Conservation (phyloP, 129 eudicot genomes). For the Heracleum sosnowskyi region DNA sequence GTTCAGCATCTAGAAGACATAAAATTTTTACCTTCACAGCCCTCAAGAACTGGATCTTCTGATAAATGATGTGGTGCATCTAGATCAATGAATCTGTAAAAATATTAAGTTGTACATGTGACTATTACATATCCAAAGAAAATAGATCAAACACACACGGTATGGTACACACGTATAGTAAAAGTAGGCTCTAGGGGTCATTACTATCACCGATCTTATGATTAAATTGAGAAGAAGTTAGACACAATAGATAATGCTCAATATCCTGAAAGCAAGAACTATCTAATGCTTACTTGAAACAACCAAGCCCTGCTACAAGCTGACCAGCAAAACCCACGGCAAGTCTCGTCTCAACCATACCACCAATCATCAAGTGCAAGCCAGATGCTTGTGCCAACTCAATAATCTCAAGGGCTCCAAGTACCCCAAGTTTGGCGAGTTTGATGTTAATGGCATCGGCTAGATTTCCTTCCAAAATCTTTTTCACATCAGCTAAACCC, state of each 20-base stretch:
- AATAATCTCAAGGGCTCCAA: slow-evolving; percentile 32
- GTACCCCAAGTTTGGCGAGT: slow-evolving; percentile 79
- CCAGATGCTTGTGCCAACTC: slow-evolving; percentile 63
- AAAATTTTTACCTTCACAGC: slow-evolving; percentile 66
- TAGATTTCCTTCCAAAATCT: slow-evolving; percentile 48
- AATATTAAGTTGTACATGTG: background rate
- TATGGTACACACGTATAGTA: too few species aligned
- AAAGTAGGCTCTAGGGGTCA: background rate
- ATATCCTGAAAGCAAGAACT: background rate
- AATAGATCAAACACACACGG: too few species aligned
- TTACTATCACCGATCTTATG: background rate
- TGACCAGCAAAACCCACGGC: slow-evolving; percentile 96
- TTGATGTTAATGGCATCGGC: slow-evolving; percentile 80
- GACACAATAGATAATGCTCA: background rate
- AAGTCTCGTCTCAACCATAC: slow-evolving; percentile 89
- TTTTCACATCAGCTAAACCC: slow-evolving; percentile 57
- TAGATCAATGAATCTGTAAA: slow-evolving; percentile 62
- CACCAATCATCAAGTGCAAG: slow-evolving; percentile 79
- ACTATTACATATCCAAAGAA: too few species aligned
- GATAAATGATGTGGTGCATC: slow-evolving; percentile 78
- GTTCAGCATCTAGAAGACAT: background rate
- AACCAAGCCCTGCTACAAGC: slow-evolving; percentile 89
- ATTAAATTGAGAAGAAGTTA: background rate
- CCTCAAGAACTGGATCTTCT: slow-evolving; percentile 79
- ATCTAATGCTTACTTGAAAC: slow-evolving; percentile 46